A percentile compares a stretch with the other conserved stretches of the same genome.
Evolutionary conservation across 805 yeast genomes (phyloP).

Genomic region (Sugiyamaella valdiviana): DNA sequence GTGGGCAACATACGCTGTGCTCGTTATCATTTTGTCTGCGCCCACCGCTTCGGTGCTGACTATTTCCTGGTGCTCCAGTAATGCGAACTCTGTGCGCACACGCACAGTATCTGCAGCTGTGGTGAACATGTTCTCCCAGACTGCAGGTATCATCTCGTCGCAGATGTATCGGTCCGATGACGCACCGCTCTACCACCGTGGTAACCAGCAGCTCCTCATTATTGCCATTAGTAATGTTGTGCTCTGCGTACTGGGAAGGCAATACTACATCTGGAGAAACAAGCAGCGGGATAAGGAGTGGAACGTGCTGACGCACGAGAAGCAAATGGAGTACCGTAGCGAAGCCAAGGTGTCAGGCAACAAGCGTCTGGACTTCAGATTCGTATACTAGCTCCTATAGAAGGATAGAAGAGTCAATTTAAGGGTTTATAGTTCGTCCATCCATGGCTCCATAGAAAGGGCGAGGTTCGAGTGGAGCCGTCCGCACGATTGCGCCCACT

Average conservation of each 20-base stretch:
- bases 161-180: conserved; percentile 55
- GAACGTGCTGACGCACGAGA: conserved; percentile 44
- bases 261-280: conserved; percentile 32
- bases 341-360: conserved; percentile 49
- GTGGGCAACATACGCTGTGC: conserved; percentile 39
- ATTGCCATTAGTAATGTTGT: conserved; percentile 18
- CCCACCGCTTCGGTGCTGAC: conserved; percentile 46
- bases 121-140: conserved; percentile 60
- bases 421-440: conserved; percentile 45
- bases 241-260: conserved; percentile 22
- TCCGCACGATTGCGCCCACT: no score
- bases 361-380: conserved; percentile 49
- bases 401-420: conserved; percentile 29
- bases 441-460: no score
- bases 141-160: conserved; percentile 47
- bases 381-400: conserved; percentile 27
- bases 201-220: conserved; percentile 37
- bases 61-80: conserved; percentile 56
- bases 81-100: conserved; percentile 53
- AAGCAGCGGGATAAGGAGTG: conserved; percentile 39
- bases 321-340: conserved; percentile 42
- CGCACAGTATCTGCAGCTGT: conserved; percentile 58
- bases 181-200: conserved; percentile 52
- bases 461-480: no score
- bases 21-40: conserved; percentile 22